Conservation (phyloP, 768 basidiomycete genomes). For the Pleurotus eryngii region DNA sequence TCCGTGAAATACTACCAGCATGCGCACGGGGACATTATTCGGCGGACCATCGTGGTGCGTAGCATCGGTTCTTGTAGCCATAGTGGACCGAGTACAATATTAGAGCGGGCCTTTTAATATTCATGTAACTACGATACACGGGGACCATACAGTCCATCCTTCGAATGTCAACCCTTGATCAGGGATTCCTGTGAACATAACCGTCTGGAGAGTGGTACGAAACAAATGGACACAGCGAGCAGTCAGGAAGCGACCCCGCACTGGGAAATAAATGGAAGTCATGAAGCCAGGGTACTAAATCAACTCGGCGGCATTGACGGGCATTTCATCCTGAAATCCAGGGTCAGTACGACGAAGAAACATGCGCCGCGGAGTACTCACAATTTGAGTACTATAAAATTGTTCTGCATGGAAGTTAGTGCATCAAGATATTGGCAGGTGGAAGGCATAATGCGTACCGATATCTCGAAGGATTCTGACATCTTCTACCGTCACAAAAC, state of each 20-base stretch:
- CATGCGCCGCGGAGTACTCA: constrained; percentile 32
- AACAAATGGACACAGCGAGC: too few species aligned
- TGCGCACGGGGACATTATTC: too few species aligned
- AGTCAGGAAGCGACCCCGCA: neutral
- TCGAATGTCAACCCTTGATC: neutral
- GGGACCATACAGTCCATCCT: neutral
- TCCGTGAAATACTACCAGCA: too few species aligned
- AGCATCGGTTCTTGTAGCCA: too few species aligned
- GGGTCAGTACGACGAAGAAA: constrained; percentile 16
- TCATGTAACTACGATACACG: neutral
- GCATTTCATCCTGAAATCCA: constrained; percentile 87
- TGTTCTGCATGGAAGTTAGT: constrained; percentile 54
- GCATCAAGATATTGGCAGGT: constrained; percentile 4
- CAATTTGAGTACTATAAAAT: constrained; percentile 95
- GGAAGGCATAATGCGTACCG: constrained; percentile 44
- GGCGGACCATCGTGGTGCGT: too few species aligned
- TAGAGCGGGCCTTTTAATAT: neutral
- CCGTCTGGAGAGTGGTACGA: neutral
- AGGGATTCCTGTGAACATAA: neutral
- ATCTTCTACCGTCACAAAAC: constrained; percentile 92
- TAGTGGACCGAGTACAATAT: too few species aligned
- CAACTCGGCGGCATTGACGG: constrained; percentile 95
- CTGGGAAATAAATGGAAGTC: neutral
- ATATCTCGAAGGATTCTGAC: constrained; percentile 97
- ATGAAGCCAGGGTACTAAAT: constrained; percentile 50